Percentiles rank a stretch among this genome's conserved stretches.
These are phyloP conservation scores for Leishmania gerbilli DNA, from an alignment of 208 protist species.

Conservation along the genomic window DNA sequence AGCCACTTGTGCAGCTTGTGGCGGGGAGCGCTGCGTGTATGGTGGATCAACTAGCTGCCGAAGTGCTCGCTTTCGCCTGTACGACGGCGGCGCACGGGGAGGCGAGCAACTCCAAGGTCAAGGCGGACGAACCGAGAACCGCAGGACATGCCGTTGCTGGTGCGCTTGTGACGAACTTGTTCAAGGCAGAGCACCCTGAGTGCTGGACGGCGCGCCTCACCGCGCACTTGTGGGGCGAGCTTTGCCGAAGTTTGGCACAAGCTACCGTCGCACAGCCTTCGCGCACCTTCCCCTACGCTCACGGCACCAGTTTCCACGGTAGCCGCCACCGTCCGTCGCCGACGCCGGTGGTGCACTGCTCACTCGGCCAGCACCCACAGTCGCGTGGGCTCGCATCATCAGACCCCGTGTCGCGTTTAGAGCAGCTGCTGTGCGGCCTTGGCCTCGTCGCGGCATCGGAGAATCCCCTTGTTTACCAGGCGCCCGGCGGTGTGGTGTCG, in stretches of 20 bases:
- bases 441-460: slow-evolving; percentile 1
- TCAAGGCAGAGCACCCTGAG: not conserved
- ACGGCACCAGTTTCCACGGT: not conserved
- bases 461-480: not conserved
- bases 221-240: slow-evolving; percentile 6
- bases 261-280: not conserved
- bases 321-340: not conserved
- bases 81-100: not conserved
- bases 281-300: not conserved
- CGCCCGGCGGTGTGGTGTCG: not conserved
- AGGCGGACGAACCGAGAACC: too few species aligned
- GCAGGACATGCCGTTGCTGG: not conserved
- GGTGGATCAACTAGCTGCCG: slow-evolving; percentile 1
- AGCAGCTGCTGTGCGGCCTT: slow-evolving; percentile 2
- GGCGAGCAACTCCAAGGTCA: not conserved
- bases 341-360: not conserved
- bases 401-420: slow-evolving; percentile 2
- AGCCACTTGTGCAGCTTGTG: not conserved
- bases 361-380: not conserved
- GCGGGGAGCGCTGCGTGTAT: not conserved
- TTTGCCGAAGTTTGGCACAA: not conserved
- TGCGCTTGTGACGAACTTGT: not conserved
- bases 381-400: not conserved
- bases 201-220: not conserved
- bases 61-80: not conserved